Conservation (phyloP, 176 grass and related monocot species). For the Elaeis guineensis region DNA sequence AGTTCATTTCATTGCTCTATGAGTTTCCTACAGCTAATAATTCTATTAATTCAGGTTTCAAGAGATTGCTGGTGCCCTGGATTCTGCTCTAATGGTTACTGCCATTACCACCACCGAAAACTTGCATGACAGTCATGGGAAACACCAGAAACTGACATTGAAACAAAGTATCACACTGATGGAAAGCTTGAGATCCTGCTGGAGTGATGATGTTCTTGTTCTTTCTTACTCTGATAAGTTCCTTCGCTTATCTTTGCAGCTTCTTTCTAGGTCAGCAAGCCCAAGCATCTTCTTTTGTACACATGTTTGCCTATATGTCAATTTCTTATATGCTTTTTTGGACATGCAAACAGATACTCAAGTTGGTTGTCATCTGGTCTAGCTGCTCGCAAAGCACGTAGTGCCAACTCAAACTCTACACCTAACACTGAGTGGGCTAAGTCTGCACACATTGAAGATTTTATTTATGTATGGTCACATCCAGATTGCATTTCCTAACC, state of each 20-base stretch:
- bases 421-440: constrained; percentile 65
- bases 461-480: constrained; percentile 68
- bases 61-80: constrained; percentile 93
- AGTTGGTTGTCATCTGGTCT: constrained; percentile 91
- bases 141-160: constrained; percentile 34
- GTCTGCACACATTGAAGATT: constrained; percentile 72
- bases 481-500: neutral
- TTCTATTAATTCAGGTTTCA: constrained; percentile 77
- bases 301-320: no score
- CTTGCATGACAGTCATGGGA: constrained; percentile 27
- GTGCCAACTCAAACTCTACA: constrained; percentile 34
- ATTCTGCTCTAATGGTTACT: constrained; percentile 49
- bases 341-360: constrained; percentile 54
- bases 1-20: neutral
- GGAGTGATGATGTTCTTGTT: constrained; percentile 91
- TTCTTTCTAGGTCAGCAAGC: constrained; percentile 70
- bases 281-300: neutral
- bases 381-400: constrained; percentile 41
- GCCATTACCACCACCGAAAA: constrained; percentile 43
- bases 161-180: constrained; percentile 84
- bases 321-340: constrained; percentile 11
- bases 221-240: constrained; percentile 93
- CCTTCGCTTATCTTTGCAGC: constrained; percentile 83
- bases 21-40: neutral
- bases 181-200: constrained; percentile 78